Base-by-base conservation (phyloP, 495 filamentous ascomycete species). In the Penicillium simplicissimum region DNA sequence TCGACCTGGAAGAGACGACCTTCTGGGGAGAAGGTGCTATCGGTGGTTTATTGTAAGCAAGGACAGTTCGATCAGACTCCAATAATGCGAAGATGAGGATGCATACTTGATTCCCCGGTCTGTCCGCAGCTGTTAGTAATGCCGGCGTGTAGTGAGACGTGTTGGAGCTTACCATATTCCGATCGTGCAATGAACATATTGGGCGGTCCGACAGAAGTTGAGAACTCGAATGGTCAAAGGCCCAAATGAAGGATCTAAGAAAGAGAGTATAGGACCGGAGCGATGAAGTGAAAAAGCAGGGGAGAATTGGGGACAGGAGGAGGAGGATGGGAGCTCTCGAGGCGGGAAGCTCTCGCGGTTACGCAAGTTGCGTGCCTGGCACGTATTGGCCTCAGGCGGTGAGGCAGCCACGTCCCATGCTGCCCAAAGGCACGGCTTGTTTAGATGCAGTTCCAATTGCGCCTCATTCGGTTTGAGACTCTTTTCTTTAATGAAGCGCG, bases 1-100 rank as follows among this genome's bases (percentile, higher is more conserved):
- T 98, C 95, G 81, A 98, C 95, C 84, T 98, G 95, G 87, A 98
- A 98, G 76, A 98, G 90, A 81, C 95, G 95, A 69, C 95, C 95
- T 85, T 98, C 95, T 52, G 95, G 95, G 66, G 95, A 98, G 89
- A 98, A 98, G 85, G 95, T 98, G 85, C 93, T 98, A 74, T 55
- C 33, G 56, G 40, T n/a, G n/a, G 49, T 8, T 33, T 45, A 71
- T 62, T 38, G 67, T 79, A 64, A 79, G 74, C 67, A 15, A 23
- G 21, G n/a, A 9, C 7, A 23, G 13, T 57, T 62, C 11, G 37
- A 60, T 52, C 7, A 55, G 10, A n/a, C 4, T 14, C 17, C 21
- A 57, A 1, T 23, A 55, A 11, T 40, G 57, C 54, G 7, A 4
- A 56, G 35, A 17, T 23, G 11, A 56, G 43, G 57, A 37, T 56